Percentiles rank a stretch among this genome's conserved stretches.
Evolutionary conservation across 2,329 filamentous ascomycete species (phyloP).

Genomic region (Phialocephala sp.): DNA sequence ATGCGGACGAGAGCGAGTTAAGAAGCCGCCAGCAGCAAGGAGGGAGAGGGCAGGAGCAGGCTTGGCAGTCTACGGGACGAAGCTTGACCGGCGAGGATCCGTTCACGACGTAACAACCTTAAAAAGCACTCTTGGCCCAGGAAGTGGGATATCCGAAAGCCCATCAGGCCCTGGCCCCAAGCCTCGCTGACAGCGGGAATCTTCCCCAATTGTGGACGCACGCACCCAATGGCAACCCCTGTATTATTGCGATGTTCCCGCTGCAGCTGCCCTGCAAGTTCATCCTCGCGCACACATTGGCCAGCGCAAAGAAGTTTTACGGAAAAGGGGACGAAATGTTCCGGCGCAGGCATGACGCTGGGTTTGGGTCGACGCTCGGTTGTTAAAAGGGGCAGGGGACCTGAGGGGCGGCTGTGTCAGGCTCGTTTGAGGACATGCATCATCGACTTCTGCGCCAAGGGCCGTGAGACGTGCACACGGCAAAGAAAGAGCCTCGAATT

Average conservation of each 20-base stretch:
- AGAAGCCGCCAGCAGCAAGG: slow-evolving; percentile 18
- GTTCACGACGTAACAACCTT: slow-evolving; percentile 29
- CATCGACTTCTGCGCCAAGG: slow-evolving; percentile 14
- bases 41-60: background rate
- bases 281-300: slow-evolving; percentile 2
- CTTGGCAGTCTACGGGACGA: slow-evolving; percentile 34
- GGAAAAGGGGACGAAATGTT: slow-evolving; percentile 11
- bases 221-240: slow-evolving; percentile 11
- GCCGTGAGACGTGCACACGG: slow-evolving; percentile 23
- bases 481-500: slow-evolving; percentile 4
- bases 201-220: background rate
- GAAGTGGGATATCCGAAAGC: slow-evolving; percentile 35
- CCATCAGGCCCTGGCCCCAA: slow-evolving; percentile 21
- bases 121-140: slow-evolving; percentile 31
- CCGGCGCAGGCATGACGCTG: slow-evolving; percentile 23
- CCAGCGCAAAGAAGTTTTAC: slow-evolving; percentile 15
- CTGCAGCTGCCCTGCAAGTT: background rate
- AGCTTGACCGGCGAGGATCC: slow-evolving; percentile 34
- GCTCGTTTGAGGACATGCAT: slow-evolving; percentile 30
- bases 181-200: slow-evolving; percentile 26
- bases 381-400: slow-evolving; percentile 11
- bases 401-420: slow-evolving; percentile 29
- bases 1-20: slow-evolving; percentile 29
- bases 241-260: background rate
- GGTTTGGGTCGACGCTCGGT: slow-evolving; percentile 19